These are phyloP conservation scores for Lipomyces lipofer DNA, from an alignment of 805 yeast species.

Conservation along the genomic window DNA sequence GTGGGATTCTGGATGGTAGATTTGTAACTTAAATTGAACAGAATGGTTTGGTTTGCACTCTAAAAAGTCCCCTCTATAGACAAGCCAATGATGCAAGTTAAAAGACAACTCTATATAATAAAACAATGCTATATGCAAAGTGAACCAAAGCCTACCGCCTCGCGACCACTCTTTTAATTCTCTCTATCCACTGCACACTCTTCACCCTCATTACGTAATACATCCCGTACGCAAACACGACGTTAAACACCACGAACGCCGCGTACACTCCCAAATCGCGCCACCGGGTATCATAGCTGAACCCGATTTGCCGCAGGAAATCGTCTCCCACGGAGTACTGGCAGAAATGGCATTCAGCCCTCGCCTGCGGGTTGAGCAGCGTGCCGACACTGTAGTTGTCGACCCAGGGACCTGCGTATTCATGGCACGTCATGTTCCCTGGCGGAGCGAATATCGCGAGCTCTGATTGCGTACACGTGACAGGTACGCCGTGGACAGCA, in stretches of 20 bases:
- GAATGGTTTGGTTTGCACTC: no score
- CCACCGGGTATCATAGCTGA: constrained; percentile 46
- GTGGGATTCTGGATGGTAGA: no score
- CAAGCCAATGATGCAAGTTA: no score
- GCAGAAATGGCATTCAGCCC: constrained; percentile 61
- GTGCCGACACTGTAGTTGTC: constrained; percentile 46
- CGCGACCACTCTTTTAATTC: background rate
- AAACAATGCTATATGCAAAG: no score
- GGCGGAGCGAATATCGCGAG: constrained; percentile 53
- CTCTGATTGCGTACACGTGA: constrained; percentile 52
- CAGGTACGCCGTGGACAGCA: constrained; percentile 53
- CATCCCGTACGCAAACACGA: background rate
- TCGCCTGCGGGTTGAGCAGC: constrained; percentile 45
- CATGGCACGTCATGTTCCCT: constrained; percentile 46
- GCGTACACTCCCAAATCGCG: constrained; percentile 59
- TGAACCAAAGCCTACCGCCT: no score
- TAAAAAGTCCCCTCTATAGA: no score
- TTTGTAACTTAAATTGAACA: no score
- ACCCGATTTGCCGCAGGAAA: constrained; percentile 47
- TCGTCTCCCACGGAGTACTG: constrained; percentile 55
- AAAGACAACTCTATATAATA: no score
- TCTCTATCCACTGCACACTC: background rate
- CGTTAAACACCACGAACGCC: constrained; percentile 50
- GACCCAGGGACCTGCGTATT: constrained; percentile 57
- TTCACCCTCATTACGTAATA: constrained; percentile 6